Base-by-base conservation (phyloP, 768 basidiomycete species). In the Collybia sp. region DNA sequence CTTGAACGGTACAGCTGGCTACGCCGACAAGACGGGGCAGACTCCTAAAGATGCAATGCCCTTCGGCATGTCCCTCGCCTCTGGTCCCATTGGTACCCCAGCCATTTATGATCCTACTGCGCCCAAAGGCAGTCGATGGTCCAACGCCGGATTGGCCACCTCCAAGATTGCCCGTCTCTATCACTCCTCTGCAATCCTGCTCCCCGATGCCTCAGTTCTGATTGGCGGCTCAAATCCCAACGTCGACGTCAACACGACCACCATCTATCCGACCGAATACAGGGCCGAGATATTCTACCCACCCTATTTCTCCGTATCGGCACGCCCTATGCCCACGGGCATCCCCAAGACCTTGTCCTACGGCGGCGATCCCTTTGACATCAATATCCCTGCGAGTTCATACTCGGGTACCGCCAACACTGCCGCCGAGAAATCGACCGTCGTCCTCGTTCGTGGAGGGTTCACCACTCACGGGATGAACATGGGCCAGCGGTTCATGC, bases 191-290 rank as follows among this genome's bases (percentile, higher is more conserved):
- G 93, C 92, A 8, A 76, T 94, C n/a, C 77, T 97, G 18, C 79
- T 97, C 12, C 85, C 92, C 8, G 93, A 88, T 49, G 89, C 80
- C 1, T 88, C 88, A 2, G 83, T 98, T 32, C 63, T 96, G 41
- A 77, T 95, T 53, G 91, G 90, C 25, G 95, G 95, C 6, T 92
- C 90, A 30, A 97, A 97, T 68, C 93, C 94, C 1, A 94, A 94
- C 58, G 72, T 87, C 30, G 93, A 97, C 55, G 84, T 86, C 49
- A 83, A 85, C 55, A 49, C 68, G 30, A 63, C 68, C n/a, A 75
- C 77, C 9, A 33, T 72, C 31, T 92, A 72, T 71, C 83, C 85
- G 1, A 92, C 92, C 1, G 80, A 83, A 19, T 94, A 93, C 58
- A 70, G 79, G 30, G 83, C 86, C 1, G 93, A 95, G 61, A 76